Conservation (phyloP, 805 yeast genomes). For the Limtongia smithiae region DNA sequence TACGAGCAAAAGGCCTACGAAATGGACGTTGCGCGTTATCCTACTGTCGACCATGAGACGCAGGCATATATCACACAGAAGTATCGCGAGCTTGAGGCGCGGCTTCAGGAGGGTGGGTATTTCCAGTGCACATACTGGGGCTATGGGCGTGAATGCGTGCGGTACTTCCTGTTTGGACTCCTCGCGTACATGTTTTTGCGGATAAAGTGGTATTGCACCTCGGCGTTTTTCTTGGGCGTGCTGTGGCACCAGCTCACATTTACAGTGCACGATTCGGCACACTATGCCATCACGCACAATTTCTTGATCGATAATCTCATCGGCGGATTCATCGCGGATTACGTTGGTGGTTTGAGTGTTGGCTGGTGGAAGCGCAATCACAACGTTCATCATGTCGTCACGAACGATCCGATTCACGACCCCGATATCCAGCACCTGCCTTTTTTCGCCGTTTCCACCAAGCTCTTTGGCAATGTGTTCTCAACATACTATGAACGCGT, state of each 20-base stretch:
- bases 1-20: slow-evolving; percentile 57
- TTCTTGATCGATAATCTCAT: slow-evolving; percentile 71
- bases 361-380: slow-evolving; percentile 97
- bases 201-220: slow-evolving; percentile 44
- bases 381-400: slow-evolving; percentile 85
- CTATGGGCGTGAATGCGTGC: slow-evolving; percentile 63
- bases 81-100: slow-evolving; percentile 59
- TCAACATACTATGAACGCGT: slow-evolving; percentile 75
- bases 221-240: slow-evolving; percentile 65
- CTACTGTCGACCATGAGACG: slow-evolving; percentile 63
- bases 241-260: slow-evolving; percentile 90
- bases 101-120: slow-evolving; percentile 53
- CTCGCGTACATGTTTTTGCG: slow-evolving; percentile 51
- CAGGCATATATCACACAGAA: slow-evolving; percentile 55
- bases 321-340: slow-evolving; percentile 72
- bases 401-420: slow-evolving; percentile 92
- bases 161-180: slow-evolving; percentile 54
- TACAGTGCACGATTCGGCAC: slow-evolving; percentile 89
- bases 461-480: slow-evolving; percentile 63
- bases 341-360: slow-evolving; percentile 78
- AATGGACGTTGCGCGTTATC: slow-evolving; percentile 55
- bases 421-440: slow-evolving; percentile 94
- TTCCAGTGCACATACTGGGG: slow-evolving; percentile 72
- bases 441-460: slow-evolving; percentile 77
- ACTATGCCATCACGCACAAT: slow-evolving; percentile 74